Evolutionary conservation across 2,329 filamentous ascomycete genomes (phyloP), one percentile per base, ranked within the genome.

Genomic region (Aspergillus tubingensis): DNA sequence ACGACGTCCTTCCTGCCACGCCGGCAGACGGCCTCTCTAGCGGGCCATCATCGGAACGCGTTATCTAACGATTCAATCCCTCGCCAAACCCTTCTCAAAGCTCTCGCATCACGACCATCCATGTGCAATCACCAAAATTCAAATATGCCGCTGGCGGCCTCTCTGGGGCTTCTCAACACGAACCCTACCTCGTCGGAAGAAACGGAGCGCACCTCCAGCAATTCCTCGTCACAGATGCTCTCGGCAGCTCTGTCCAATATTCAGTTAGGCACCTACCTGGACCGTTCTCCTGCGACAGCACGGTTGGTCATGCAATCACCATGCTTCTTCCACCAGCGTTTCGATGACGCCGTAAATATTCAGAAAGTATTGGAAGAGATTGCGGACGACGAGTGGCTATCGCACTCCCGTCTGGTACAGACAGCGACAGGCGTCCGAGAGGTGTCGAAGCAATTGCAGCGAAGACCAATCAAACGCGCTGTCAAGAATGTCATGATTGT

Each of bases 401-500:
- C 92, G 36, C 95, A 98, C 78, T 96, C 92, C 8, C 88, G 93
- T 57, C 85, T 99, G 44, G 91, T 97, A 71, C 94, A 97, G 80
- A 99, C 95, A 0, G 95, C 95, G 54, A 96, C 92, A 0, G 91
- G 92, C 50, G 95, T 99, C 19, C 88, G 95, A 56, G 95, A 99
- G 78, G 93, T 99, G 11, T 96, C 92, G 15, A 94, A 96, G 77
- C 95, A 98, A 79, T 83, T 99, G 60, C 94, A 96, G 79, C 88
- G 94, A 58, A 87, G 92, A 43, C 94, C 95, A 21, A 92, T 98
- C 77, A 95, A 91, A 78, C 89, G 93, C 67, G 93, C 93, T 10
- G 93, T 99, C 50, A 88, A 87, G 72, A 97, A 92, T 74, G 86
- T 99, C 71, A 98, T 99, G 95, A 96, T 99, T 71, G 91, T 99